These are phyloP conservation scores for Boletus rex-veris DNA, from an alignment of 768 basidiomycete species.

Conservation along the genomic window DNA sequence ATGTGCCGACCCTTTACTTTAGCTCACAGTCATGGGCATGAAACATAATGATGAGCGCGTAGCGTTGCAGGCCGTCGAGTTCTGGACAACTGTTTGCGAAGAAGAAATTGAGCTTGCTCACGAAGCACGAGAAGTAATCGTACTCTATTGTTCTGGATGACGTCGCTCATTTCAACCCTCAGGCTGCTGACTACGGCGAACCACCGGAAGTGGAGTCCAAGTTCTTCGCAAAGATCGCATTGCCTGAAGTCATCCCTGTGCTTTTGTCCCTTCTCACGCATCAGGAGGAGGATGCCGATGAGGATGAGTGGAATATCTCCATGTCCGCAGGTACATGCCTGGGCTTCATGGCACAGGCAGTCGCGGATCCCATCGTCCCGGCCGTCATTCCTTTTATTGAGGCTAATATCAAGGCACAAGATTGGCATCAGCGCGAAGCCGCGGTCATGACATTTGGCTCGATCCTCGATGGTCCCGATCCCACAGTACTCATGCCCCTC, in stretches of 20 bases:
- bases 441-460: conserved; percentile 99
- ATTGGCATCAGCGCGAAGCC: conserved; percentile 96
- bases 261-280: conserved; percentile 82
- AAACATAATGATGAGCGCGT: conserved; percentile 88
- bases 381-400: conserved; percentile 98
- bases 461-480: conserved; percentile 95
- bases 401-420: conserved; percentile 83
- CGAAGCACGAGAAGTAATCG: conserved; percentile 82
- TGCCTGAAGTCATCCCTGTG: conserved; percentile 93
- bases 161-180: conserved; percentile 9
- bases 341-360: conserved; percentile 82
- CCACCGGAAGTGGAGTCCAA: conserved; percentile 80
- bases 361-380: conserved; percentile 86
- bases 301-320: conserved; percentile 98
- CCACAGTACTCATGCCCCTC: conserved; percentile 79
- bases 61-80: conserved; percentile 94
- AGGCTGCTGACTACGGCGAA: conserved; percentile 92
- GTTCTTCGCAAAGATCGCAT: conserved; percentile 90
- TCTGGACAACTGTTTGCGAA: conserved; percentile 99
- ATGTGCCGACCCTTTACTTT: conserved; percentile 15
- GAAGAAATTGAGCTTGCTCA: conserved; percentile 91
- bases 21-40: conserved; percentile 98
- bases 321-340: conserved; percentile 97
- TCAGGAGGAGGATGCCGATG: conserved; percentile 96
- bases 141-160: not conserved